Base-by-base conservation (phyloP, 805 yeast species). In the Metschnikowia similis region DNA sequence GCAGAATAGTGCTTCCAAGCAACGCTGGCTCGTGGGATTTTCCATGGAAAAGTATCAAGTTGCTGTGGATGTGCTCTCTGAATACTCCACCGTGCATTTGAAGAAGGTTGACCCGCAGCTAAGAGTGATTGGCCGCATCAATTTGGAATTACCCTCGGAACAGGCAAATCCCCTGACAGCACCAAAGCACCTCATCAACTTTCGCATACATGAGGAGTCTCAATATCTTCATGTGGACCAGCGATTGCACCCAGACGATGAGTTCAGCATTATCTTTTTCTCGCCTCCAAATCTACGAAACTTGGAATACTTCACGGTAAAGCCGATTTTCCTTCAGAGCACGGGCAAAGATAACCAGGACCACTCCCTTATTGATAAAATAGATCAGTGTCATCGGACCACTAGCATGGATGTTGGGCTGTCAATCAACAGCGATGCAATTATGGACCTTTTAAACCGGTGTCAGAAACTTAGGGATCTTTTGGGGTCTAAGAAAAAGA, bases 251-350 rank as follows among this genome's bases (percentile, higher is more conserved):
- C 35, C 29, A 2, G 21, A 35, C 2, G 47, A 38, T 6, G 32
- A 47, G 16, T 54, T 51, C 40, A 61, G 66, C 5, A 38, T 59
- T 1, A 49, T 66, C n/a, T 57, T 77, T n/a, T 90, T 81, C 61
- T 77, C 79, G 27, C 85, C 94, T 1, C 97, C 97, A 0, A 76
- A 79, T 40, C 80, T 85, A 16, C 74, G 74, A 29, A 77, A 80
- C 51, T 75, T 91, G 74, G 96, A 90, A 56, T 89, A 87, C 63
- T 85, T 81, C 55, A 84, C 97, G 0, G 63, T 84, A 3, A 70
- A 75, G n/a, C 95, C 96, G 0, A 86, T 89, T 3, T 68, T 81
- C 3, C 74, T 90, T 8, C 85, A 84, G 54, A 74, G 78, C 3
- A 74, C 75, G 56, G 53, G 49, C 16, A 52, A 49, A 13, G 59